Conservation (phyloP, 2,329 filamentous ascomycete genomes). For the Ceratocystis papillata region DNA sequence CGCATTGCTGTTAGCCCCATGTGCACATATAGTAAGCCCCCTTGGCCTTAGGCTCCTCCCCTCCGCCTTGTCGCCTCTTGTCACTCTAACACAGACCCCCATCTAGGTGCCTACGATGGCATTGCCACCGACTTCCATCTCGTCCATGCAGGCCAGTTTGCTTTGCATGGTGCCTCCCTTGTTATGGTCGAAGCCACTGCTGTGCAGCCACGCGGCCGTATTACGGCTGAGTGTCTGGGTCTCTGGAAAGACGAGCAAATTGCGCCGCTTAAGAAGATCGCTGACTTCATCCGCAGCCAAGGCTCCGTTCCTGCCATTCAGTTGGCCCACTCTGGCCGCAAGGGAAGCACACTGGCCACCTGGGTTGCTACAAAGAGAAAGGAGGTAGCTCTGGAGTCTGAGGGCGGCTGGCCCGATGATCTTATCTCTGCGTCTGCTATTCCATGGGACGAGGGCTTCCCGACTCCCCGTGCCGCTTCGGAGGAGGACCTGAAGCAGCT, state of each 20-base stretch:
- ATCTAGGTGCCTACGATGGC: slow-evolving; percentile 44
- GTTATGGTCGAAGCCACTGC: slow-evolving; percentile 68
- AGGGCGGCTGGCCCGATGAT: slow-evolving; percentile 48
- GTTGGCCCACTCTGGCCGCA: slow-evolving; percentile 68
- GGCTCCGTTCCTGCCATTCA: slow-evolving; percentile 68
- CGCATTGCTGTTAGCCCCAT: slow-evolving; percentile 50
- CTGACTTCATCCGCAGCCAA: slow-evolving; percentile 72
- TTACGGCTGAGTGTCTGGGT: slow-evolving; percentile 68
- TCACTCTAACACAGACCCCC: background rate
- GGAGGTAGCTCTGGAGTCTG: slow-evolving; percentile 43
- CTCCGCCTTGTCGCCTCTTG: background rate
- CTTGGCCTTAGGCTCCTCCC: background rate
- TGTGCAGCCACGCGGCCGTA: slow-evolving; percentile 65
- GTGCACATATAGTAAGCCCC: slow-evolving; percentile 35
- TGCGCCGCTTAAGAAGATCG: slow-evolving; percentile 55
- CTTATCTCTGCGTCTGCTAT: slow-evolving; percentile 43
- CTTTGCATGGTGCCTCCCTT: slow-evolving; percentile 62
- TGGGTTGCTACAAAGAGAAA: slow-evolving; percentile 48
- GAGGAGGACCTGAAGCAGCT: slow-evolving; percentile 55
- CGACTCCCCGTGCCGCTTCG: slow-evolving; percentile 56
- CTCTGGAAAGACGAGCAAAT: slow-evolving; percentile 81
- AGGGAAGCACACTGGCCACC: slow-evolving; percentile 49
- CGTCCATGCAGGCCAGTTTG: slow-evolving; percentile 69
- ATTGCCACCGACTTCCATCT: slow-evolving; percentile 73
- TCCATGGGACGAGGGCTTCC: slow-evolving; percentile 51